phyloP scores from a whole-genome alignment of 2,329 filamentous ascomycete species.

The Fusarium phyllophilum region DNA sequence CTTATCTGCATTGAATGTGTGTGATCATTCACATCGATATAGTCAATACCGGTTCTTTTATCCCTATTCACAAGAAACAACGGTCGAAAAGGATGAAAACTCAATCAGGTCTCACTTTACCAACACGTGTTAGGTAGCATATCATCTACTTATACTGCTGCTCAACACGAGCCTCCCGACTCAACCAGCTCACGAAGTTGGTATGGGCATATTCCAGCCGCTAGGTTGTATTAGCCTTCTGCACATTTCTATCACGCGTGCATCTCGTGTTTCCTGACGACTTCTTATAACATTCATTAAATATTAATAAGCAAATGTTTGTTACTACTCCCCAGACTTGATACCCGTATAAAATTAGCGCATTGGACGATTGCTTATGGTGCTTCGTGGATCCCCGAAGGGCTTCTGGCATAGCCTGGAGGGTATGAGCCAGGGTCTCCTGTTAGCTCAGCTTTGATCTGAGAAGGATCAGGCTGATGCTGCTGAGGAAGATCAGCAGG shows the following conservation, averaged over 20 bases:
- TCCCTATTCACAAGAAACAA: not conserved
- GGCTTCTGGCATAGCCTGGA: not conserved
- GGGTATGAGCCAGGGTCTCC: not conserved
- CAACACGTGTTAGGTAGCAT: not conserved
- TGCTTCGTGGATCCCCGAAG: not conserved
- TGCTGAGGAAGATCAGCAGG: not conserved
- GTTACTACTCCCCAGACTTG: not conserved
- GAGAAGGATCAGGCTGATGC: not conserved
- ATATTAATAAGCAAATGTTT: not conserved
- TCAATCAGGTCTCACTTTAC: not conserved
- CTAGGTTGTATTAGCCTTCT: not conserved
- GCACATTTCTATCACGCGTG: not conserved
- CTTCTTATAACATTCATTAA: not conserved
- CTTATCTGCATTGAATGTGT: not conserved
- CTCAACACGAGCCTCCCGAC: no score
- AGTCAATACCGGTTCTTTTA: not conserved
- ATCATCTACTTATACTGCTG: not conserved
- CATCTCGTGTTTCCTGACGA: accelerated
- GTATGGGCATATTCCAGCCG: not conserved
- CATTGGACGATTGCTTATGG: not conserved
- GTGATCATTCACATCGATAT: not conserved
- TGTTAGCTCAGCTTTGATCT: not conserved
- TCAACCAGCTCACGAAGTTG: not conserved
- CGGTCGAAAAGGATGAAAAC: not conserved
- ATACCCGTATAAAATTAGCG: not conserved